Evolutionary conservation across 345 rosid species (phyloP), one percentile per base, ranked within the genome.

Genomic region (Citrus inodora): DNA sequence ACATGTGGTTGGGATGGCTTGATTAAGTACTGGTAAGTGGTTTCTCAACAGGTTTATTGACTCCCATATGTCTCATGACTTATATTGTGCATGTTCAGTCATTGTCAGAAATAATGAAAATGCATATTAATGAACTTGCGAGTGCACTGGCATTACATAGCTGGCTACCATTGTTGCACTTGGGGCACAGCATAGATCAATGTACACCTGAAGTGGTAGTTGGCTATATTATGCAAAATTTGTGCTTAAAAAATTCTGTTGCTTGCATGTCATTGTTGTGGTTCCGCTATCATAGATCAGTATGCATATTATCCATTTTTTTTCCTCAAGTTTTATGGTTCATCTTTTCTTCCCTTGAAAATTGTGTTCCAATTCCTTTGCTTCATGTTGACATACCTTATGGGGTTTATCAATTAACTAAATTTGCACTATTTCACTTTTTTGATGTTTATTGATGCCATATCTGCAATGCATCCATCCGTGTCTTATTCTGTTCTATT

Each of bases 1-100:
- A 96, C 99, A 25, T 96, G 99, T 87, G 93, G 99, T 76, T 96
- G 99, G 99, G 99, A 96, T 74, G 99, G 99, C 83, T 85, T 94
- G 83, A 96, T 96, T 73, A 94, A 96, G 87, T 96, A 96, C 86
- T 96, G 98, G 98, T 96, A 74, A 80, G 97, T 81, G 55, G 69
- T 79, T 46, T 83, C 56, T 71, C 77, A 17, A 66, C 17, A 33
- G 63, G 21, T 30, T 22, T 70, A 27, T 48, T 13, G 53, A 48
- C 61, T 70, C 38, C 25, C 30, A 55, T 73, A n/a, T 60, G 48
- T 58, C 37, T 24, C 16, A 5, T 73, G 55, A 25, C 58, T 25
- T 33, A 40, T 16, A 4, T 66, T 21, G 1, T 40, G 30, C 40
- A 3, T 73, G 17, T 38, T 32, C 62, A 59, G 67, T 59, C n/a